Percentiles rank a stretch among this genome's conserved stretches.
These are phyloP conservation scores for Curvularia sp. DNA, from an alignment of 2,329 filamentous ascomycete species.

Conservation along the genomic window DNA sequence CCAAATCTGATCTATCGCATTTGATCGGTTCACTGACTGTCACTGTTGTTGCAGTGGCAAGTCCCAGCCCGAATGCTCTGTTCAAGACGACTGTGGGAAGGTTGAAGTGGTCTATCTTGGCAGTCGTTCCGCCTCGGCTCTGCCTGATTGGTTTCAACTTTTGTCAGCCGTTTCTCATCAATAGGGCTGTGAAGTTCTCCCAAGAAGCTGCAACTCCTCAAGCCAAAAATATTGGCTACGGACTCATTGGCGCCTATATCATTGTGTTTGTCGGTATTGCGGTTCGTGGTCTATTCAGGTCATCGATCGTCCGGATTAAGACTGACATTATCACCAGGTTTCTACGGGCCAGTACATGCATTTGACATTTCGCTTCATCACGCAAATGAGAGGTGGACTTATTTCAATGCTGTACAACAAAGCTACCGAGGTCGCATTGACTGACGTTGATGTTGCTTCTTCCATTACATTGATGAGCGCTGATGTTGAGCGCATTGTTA, in stretches of 20 bases:
- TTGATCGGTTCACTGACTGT: constrained; percentile 8
- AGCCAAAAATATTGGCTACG: constrained; percentile 42
- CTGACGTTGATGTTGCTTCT: constrained; percentile 42
- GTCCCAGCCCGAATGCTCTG: constrained; percentile 32
- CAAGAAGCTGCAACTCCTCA: constrained; percentile 24
- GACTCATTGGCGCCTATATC: constrained; percentile 45
- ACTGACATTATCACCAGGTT: constrained; percentile 32
- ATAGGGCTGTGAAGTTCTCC: constrained; percentile 41
- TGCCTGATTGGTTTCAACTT: constrained; percentile 49
- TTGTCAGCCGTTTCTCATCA: constrained; percentile 48
- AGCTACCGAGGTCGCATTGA: constrained; percentile 36
- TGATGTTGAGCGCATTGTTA: constrained; percentile 48
- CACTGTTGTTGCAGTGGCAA: constrained; percentile 19
- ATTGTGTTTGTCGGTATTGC: constrained; percentile 48
- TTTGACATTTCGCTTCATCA: constrained; percentile 45
- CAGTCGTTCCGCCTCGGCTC: constrained; percentile 39
- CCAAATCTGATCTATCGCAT: neutral
- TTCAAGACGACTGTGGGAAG: constrained; percentile 36
- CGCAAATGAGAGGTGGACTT: constrained; percentile 47
- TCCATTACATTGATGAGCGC: constrained; percentile 49
- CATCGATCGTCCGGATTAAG: neutral
- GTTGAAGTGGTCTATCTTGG: constrained; percentile 43
- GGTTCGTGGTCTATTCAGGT: constrained; percentile 26
- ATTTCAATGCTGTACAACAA: constrained; percentile 50
- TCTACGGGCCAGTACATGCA: constrained; percentile 48